These are phyloP conservation scores for Mycena sp. DNA, from an alignment of 1,284 basidiomycete genomes.

Conservation along the genomic window DNA sequence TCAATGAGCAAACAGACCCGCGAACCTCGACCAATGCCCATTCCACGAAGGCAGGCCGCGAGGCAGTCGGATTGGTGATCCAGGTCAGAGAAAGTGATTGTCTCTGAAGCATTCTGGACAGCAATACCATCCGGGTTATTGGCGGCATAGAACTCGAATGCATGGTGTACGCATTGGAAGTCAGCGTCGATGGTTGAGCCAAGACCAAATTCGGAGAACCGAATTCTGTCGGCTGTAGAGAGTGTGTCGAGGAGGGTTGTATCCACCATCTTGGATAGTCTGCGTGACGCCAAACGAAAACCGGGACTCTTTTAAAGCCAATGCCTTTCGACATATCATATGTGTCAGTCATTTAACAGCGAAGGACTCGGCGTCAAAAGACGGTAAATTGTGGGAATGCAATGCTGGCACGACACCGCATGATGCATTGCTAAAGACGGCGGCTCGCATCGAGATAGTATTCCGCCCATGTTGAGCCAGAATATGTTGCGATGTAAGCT, in stretches of 20 bases:
- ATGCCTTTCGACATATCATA: background rate
- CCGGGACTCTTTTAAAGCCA: conserved; percentile 18
- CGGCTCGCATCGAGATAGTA: too few relatives aligned
- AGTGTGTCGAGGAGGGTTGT: conserved; percentile 38
- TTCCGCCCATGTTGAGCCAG: too few relatives aligned
- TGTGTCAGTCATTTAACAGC: background rate
- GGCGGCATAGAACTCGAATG: conserved; percentile 59
- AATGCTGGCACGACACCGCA: conserved; percentile 10
- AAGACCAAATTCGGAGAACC: conserved; percentile 57
- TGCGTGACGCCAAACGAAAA: background rate
- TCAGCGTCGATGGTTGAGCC: conserved; percentile 49
- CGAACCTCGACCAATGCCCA: conserved; percentile 57
- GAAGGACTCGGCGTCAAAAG: conserved; percentile 6
- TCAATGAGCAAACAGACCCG: conserved; percentile 64
- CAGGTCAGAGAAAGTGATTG: conserved; percentile 60
- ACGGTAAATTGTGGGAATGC: conserved; percentile 12
- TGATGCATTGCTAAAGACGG: too few relatives aligned
- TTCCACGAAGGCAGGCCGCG: conserved; percentile 52
- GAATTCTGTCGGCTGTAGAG: conserved; percentile 49
- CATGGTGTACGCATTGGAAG: conserved; percentile 63
- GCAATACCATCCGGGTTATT: conserved; percentile 54
- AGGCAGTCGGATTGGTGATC: conserved; percentile 59
- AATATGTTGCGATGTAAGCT: too few relatives aligned
- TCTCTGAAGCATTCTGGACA: conserved; percentile 58
- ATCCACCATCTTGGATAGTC: conserved; percentile 8